These are phyloP conservation scores for Exophiala calicioides DNA, from an alignment of 2,329 filamentous ascomycete genomes.

Conservation along the genomic window DNA sequence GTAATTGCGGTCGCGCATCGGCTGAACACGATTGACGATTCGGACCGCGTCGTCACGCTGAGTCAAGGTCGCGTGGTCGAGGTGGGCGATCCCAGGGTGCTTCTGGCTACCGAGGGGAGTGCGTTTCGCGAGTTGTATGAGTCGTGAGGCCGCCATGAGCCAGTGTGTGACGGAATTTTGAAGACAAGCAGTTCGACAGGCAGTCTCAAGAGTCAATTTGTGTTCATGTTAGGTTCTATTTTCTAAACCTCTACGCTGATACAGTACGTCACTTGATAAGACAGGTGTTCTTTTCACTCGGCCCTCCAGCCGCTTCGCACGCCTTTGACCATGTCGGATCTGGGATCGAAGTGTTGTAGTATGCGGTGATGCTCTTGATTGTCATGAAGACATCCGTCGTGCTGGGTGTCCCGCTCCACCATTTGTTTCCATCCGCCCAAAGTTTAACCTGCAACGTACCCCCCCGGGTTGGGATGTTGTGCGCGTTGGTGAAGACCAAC, in stretches of 20 bases:
- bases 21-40: constrained; percentile 62
- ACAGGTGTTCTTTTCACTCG: constrained; percentile 29
- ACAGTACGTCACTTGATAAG: not conserved
- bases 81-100: constrained; percentile 31
- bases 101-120: constrained; percentile 35
- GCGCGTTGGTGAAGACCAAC: constrained; percentile 26
- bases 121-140: constrained; percentile 32
- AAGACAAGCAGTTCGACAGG: no score
- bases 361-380: constrained; percentile 31
- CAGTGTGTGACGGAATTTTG: no score
- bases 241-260: no score
- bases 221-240: no score
- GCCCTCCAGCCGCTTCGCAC: constrained; percentile 31
- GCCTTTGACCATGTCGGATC: constrained; percentile 13
- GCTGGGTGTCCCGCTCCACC: constrained; percentile 34
- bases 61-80: constrained; percentile 33
- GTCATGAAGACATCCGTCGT: constrained; percentile 32
- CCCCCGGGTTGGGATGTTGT: constrained; percentile 26
- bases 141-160: not conserved
- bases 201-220: no score
- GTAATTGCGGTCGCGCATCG: constrained; percentile 61
- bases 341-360: constrained; percentile 32
- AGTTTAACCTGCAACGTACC: constrained; percentile 34
- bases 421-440: constrained; percentile 35
- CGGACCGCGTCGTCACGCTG: constrained; percentile 61